Conservation (phyloP, 2,329 filamentous ascomycete genomes). For the Leptodontidium sp. region DNA sequence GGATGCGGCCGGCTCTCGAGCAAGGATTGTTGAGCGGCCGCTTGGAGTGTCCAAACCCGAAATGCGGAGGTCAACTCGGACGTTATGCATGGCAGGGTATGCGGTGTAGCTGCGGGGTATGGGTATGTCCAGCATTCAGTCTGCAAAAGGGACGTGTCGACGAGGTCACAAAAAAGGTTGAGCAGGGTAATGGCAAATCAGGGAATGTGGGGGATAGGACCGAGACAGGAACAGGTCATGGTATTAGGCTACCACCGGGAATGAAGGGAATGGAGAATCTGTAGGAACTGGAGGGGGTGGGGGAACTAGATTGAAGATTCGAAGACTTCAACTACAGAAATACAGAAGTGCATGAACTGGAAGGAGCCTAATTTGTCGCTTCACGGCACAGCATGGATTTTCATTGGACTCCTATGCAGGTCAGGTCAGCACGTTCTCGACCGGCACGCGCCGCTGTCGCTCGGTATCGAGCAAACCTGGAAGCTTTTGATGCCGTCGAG, state of each 20-base stretch:
- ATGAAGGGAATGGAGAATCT: conserved; percentile 47
- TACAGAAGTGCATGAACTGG: conserved; percentile 18
- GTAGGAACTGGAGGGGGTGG: conserved; percentile 23
- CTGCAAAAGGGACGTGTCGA: conserved; percentile 85
- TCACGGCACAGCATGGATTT: background rate
- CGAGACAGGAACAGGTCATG: conserved; percentile 37
- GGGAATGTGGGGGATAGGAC: conserved; percentile 18
- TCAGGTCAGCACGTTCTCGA: conserved; percentile 21
- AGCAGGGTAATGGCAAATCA: conserved; percentile 19
- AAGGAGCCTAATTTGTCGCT: conserved; percentile 13
- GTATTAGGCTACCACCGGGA: conserved; percentile 65
- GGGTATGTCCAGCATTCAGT: conserved; percentile 91
- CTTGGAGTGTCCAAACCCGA: conserved; percentile 79
- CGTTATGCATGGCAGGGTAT: conserved; percentile 97
- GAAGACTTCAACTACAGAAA: background rate
- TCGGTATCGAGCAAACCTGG: conserved; percentile 15
- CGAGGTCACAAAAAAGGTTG: conserved; percentile 53
- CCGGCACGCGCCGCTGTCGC: conserved; percentile 25
- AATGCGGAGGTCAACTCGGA: conserved; percentile 84
- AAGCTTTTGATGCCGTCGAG: background rate
- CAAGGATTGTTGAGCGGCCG: conserved; percentile 84
- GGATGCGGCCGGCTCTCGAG: conserved; percentile 89
- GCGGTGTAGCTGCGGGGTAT: conserved; percentile 87
- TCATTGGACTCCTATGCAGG: conserved; percentile 22
- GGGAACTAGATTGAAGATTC: background rate